Conservation (phyloP, 192 early-diverging fungal genomes). For the Coemansia sp. region DNA sequence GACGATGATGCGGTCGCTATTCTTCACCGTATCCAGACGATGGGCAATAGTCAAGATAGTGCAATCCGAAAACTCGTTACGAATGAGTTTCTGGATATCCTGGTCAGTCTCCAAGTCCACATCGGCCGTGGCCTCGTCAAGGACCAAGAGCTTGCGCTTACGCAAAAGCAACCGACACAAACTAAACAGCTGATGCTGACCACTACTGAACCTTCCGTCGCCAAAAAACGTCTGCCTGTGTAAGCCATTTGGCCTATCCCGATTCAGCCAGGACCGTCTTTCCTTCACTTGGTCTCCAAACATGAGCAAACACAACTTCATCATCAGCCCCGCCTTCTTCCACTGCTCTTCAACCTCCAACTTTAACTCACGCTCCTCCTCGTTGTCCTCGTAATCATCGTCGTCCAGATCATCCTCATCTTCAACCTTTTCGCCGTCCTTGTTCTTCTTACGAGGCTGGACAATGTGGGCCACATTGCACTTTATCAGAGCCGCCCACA, state of each 20-base stretch:
- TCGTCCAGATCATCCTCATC: not conserved
- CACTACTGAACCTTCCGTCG: constrained; percentile 8
- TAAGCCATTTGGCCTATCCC: not conserved
- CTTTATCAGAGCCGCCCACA: constrained; percentile 17
- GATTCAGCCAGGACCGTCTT: too few species aligned
- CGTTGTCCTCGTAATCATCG: not conserved
- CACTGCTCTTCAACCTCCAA: constrained; percentile 2
- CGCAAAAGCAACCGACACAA: constrained; percentile 55
- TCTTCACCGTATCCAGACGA: constrained; percentile 61
- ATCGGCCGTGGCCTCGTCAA: constrained; percentile 65
- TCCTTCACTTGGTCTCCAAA: too few species aligned
- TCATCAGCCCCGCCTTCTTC: not conserved
- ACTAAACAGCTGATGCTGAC: constrained; percentile 60
- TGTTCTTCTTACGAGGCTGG: not conserved
- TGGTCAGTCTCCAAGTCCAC: constrained; percentile 40
- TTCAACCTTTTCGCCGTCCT: not conserved
- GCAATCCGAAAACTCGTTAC: constrained; percentile 44
- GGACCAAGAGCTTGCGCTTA: constrained; percentile 51
- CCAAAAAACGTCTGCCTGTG: not conserved
- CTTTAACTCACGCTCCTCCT: not conserved
- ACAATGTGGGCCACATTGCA: constrained; percentile 10
- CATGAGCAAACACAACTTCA: not conserved
- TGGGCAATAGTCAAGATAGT: constrained; percentile 64
- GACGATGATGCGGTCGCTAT: constrained; percentile 66
- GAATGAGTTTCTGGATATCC: constrained; percentile 16